These are phyloP conservation scores for Bryoerythrophyllum caledonicum DNA, from an alignment of 225 moss, liverwort and hornwort species.

Conservation along the genomic window DNA sequence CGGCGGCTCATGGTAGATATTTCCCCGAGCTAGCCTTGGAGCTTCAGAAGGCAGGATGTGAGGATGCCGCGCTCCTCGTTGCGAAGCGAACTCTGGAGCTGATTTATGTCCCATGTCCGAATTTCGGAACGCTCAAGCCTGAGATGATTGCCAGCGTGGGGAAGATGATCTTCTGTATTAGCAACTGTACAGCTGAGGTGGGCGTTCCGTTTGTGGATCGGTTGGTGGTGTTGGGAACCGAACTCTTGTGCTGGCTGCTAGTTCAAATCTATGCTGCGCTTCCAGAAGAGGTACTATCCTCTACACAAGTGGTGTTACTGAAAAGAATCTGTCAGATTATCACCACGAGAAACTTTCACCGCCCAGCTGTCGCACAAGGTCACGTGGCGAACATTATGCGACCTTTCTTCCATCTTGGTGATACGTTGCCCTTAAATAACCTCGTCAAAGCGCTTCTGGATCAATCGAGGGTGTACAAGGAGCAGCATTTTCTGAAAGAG, in stretches of 20 bases:
- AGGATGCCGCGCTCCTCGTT: slow-evolving; percentile 24
- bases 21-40: slow-evolving; percentile 28
- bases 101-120: neutral
- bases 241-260: slow-evolving; percentile 7
- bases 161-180: slow-evolving; percentile 10
- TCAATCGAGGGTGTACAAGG: slow-evolving; percentile 14
- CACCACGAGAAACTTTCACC: slow-evolving; percentile 7
- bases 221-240: slow-evolving; percentile 10
- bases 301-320: neutral
- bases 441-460: slow-evolving; percentile 19
- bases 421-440: slow-evolving; percentile 4
- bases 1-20: slow-evolving; percentile 10
- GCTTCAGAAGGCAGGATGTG: slow-evolving; percentile 24
- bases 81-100: slow-evolving; percentile 23
- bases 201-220: slow-evolving; percentile 16
- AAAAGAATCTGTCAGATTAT: slow-evolving; percentile 13
- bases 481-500: slow-evolving; percentile 15
- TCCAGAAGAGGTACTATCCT: neutral
- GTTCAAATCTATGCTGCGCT: neutral
- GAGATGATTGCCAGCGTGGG: slow-evolving; percentile 14
- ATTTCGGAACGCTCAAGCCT: neutral
- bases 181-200: slow-evolving; percentile 1
- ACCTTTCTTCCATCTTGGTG: slow-evolving; percentile 12
- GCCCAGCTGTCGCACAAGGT: neutral
- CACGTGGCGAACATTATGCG: slow-evolving; percentile 11